phyloP scores from a whole-genome alignment of 805 yeast species.

The Lachancea dasiensis region DNA sequence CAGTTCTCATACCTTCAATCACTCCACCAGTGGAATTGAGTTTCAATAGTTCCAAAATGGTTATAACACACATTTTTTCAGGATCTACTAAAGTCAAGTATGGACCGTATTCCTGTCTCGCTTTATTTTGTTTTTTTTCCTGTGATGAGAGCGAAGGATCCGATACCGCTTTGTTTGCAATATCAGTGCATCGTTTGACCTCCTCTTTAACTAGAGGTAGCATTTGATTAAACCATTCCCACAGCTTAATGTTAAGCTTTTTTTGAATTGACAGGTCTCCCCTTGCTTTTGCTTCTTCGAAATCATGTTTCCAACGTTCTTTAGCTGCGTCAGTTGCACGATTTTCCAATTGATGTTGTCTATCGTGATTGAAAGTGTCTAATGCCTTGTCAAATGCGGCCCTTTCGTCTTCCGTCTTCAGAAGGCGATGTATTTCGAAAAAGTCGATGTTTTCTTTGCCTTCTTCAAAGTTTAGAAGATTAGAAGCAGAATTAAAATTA shows the following conservation, averaged over 20 bases:
- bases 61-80: conserved; percentile 74
- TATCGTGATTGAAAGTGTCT: conserved; percentile 62
- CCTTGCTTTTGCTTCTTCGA: conserved; percentile 55
- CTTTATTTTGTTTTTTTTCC: conserved; percentile 26
- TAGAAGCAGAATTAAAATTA: conserved; percentile 34
- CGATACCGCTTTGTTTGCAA: conserved; percentile 24
- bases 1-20: conserved; percentile 75
- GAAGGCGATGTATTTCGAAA: conserved; percentile 54
- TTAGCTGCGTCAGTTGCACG: conserved; percentile 80
- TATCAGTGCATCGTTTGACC: conserved; percentile 45
- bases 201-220: conserved; percentile 67
- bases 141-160: conserved; percentile 1
- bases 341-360: conserved; percentile 70
- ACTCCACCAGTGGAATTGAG: conserved; percentile 70
- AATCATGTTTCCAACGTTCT: conserved; percentile 82
- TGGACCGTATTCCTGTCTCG: conserved; percentile 64
- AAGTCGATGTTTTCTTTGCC: conserved; percentile 43
- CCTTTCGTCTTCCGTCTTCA: conserved; percentile 44
- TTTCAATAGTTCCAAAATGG: conserved; percentile 76
- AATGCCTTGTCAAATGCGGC: conserved; percentile 58
- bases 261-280: conserved; percentile 52
- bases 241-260: conserved; percentile 65
- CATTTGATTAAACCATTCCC: conserved; percentile 78
- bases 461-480: conserved; percentile 28
- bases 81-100: conserved; percentile 66